Evolutionary conservation across 768 basidiomycete genomes (phyloP), one percentile per base, ranked within the genome.

Genomic region (Boletus bicolor): DNA sequence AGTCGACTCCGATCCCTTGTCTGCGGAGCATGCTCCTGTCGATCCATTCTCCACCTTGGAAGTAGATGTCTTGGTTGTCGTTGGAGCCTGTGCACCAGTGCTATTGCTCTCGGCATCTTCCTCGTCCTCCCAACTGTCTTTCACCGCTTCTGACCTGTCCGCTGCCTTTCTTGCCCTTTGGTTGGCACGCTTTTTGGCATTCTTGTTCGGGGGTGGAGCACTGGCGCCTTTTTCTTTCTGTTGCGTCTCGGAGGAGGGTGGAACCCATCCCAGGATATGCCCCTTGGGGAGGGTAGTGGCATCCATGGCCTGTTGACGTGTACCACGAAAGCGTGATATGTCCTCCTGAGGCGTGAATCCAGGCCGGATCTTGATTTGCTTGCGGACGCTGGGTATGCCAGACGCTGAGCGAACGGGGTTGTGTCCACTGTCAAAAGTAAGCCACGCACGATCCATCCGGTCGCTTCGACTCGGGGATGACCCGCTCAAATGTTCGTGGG

Each of bases 341-440:
- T 98, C 94, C 72, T 98, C 94, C 72, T 94, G 92, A 0, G 94
- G 94, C 5, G 92, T 96, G 73, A 88, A 98, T 0, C 94, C 94
- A 3, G 93, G 94, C 28, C 94, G 80, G 60, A 98, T 87, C 76
- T 87, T 94, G 54, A 89, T 76, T 72, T 94, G 82, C 73, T 94
- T 96, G 58, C 94, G 86, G 35, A 91, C 72, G 46, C 94, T 97
- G 47, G 17, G 35, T 37, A n/a, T 3, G 44, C 15, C 46, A 35
- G 17, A 37, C 49, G 21, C 21, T 24, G 70, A 56, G 56, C 51
- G 9, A 43, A 48, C 51, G 38, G 8, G 52, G 50, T 58, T 26
- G 32, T 19, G 42, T 19, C 37, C 49, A 54, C 36, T 51, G 52
- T 60, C 53, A 55, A 48, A 46, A 21, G 35, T 32, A 32, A 39